Evolutionary conservation across 2,329 filamentous ascomycete genomes (phyloP).

Genomic region (Claviceps quebecensis): DNA sequence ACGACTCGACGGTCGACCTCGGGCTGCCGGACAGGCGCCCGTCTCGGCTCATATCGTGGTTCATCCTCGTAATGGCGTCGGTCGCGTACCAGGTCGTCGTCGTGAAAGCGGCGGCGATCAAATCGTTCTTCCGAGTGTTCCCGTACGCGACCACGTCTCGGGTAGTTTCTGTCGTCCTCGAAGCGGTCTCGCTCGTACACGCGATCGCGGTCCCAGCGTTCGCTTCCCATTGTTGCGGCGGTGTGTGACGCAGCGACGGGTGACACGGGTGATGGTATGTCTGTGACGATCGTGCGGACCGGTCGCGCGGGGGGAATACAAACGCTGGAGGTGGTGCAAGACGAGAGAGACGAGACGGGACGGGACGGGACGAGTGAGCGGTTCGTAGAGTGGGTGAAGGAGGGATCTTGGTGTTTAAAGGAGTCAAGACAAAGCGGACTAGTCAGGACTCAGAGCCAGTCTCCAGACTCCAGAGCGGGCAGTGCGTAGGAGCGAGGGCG

Average conservation of each 20-base stretch:
- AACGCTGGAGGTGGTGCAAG: too few species aligned
- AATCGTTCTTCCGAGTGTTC: conserved; percentile 37
- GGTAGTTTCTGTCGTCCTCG: conserved; percentile 37
- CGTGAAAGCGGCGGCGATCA: conserved; percentile 33
- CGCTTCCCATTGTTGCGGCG: conserved; percentile 14
- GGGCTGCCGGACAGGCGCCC: conserved; percentile 18
- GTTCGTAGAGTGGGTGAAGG: too few species aligned
- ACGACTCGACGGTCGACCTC: conserved; percentile 41
- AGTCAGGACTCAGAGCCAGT: not conserved
- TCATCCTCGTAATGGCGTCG: conserved; percentile 43
- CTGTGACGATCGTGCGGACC: not conserved
- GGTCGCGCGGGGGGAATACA: not conserved
- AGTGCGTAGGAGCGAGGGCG: not conserved
- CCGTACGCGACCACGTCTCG: conserved; percentile 22
- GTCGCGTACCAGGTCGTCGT: conserved; percentile 34
- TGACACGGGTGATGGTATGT: not conserved
- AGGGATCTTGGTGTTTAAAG: not conserved
- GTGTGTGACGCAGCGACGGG: not conserved
- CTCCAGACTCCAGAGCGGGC: too few species aligned
- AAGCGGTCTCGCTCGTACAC: conserved; percentile 28
- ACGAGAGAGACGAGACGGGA: too few species aligned
- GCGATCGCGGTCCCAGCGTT: conserved; percentile 42
- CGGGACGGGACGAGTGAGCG: too few species aligned
- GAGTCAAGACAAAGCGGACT: not conserved
- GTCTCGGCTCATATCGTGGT: conserved; percentile 22